Percentiles rank a stretch among this genome's conserved stretches.
Evolutionary conservation across 2,329 filamentous ascomycete genomes (phyloP).

Genomic region (Pseudogymnoascus sp.): DNA sequence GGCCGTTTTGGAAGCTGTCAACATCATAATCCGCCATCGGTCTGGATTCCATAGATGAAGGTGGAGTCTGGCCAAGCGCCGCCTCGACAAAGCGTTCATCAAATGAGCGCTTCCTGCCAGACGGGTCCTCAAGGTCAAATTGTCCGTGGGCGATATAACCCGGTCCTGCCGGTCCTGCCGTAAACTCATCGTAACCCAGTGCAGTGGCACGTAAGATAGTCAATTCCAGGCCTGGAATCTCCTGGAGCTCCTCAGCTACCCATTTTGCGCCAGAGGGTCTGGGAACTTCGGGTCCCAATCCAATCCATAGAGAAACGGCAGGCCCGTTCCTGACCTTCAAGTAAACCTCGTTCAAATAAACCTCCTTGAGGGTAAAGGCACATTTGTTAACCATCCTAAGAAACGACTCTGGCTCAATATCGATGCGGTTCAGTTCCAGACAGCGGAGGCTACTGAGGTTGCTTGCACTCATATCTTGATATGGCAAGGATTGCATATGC

Average conservation of each 20-base stretch:
- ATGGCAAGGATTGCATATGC: conserved; percentile 27
- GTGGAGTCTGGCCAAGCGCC: conserved; percentile 17
- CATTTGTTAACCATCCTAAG: conserved; percentile 23
- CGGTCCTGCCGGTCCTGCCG: conserved; percentile 17
- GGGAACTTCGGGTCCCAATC: conserved; percentile 14
- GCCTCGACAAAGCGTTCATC: conserved; percentile 30
- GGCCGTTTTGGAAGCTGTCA: conserved; percentile 23
- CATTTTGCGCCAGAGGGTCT: conserved; percentile 19
- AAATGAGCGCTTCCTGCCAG: conserved; percentile 20
- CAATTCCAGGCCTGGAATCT: conserved; percentile 22
- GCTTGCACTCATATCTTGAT: conserved; percentile 13
- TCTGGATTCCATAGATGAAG: not conserved
- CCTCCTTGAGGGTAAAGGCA: conserved; percentile 24
- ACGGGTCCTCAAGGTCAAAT: conserved; percentile 26
- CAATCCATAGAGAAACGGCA: conserved; percentile 26
- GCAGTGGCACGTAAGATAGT: conserved; percentile 25
- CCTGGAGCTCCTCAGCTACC: conserved; percentile 25
- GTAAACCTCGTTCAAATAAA: conserved; percentile 29
- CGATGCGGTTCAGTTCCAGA: conserved; percentile 28
- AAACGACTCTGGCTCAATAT: conserved; percentile 23
- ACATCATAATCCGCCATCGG: conserved; percentile 22
- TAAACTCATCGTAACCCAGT: conserved; percentile 29
- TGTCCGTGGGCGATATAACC: conserved; percentile 6
- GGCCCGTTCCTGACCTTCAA: conserved; percentile 24
- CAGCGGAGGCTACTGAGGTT: conserved; percentile 20